These are phyloP conservation scores for Candida germanica DNA, from an alignment of 805 yeast species.

Conservation along the genomic window DNA sequence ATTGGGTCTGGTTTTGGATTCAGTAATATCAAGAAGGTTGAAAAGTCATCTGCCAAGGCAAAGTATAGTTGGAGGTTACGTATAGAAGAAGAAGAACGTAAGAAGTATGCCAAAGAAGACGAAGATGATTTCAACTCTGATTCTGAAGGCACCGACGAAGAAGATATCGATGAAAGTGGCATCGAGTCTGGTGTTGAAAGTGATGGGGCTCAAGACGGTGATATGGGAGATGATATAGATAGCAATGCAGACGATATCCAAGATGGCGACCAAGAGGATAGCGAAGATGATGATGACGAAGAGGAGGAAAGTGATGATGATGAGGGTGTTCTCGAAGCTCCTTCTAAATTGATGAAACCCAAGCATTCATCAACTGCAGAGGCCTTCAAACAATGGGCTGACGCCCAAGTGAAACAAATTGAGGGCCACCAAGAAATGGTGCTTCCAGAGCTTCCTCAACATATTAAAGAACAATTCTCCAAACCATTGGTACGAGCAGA, in stretches of 20 bases:
- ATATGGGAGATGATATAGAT: slow-evolving; percentile 20
- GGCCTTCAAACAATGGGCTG: slow-evolving; percentile 88
- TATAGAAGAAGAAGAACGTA: slow-evolving; percentile 38
- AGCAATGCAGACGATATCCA: slow-evolving; percentile 28
- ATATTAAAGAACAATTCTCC: slow-evolving; percentile 41
- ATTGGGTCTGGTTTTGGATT: slow-evolving; percentile 72
- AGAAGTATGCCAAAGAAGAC: slow-evolving; percentile 47
- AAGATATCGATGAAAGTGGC: slow-evolving; percentile 20
- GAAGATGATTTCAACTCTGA: slow-evolving; percentile 56
- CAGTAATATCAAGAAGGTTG: slow-evolving; percentile 48
- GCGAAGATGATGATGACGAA: slow-evolving; percentile 26
- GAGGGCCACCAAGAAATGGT: slow-evolving; percentile 55
- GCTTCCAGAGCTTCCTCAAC: slow-evolving; percentile 46
- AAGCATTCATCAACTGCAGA: slow-evolving; percentile 42
- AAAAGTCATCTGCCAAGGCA: slow-evolving; percentile 31
- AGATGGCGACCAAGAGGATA: slow-evolving; percentile 27
- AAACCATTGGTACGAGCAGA: slow-evolving; percentile 61
- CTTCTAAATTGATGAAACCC: slow-evolving; percentile 39
- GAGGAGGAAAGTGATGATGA: slow-evolving; percentile 30
- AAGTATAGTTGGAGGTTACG: slow-evolving; percentile 68
- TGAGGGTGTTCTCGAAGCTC: slow-evolving; percentile 26
- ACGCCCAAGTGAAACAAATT: slow-evolving; percentile 58
- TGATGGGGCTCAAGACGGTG: slow-evolving; percentile 24
- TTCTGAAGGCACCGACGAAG: slow-evolving; percentile 21
- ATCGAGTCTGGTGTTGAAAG: slow-evolving; percentile 20